Evolutionary conservation across 108 stramenopile species (phyloP).

Genomic region (Nitzschia sp.): DNA sequence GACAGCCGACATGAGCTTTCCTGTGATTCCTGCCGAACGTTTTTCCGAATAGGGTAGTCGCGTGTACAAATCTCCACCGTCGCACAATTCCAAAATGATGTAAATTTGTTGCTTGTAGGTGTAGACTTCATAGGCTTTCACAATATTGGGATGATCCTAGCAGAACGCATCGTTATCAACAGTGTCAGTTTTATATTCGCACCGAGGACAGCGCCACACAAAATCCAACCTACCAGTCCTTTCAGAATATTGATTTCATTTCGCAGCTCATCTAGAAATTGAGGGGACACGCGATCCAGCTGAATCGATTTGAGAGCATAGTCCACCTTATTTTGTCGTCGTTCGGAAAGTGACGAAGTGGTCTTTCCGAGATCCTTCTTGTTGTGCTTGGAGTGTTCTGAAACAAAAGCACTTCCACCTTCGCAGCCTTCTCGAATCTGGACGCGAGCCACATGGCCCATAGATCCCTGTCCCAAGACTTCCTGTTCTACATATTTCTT

Average conservation of each 20-base stretch:
- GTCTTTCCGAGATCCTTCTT: neutral
- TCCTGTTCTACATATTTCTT: slow-evolving; percentile 52
- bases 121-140: slow-evolving; percentile 87
- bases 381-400: neutral
- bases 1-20: slow-evolving; percentile 61
- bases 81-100: slow-evolving; percentile 81
- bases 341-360: neutral
- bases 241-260: slow-evolving; percentile 90
- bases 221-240: slow-evolving; percentile 24
- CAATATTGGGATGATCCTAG: slow-evolving; percentile 93
- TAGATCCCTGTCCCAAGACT: slow-evolving; percentile 74
- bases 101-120: slow-evolving; percentile 63
- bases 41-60: slow-evolving; percentile 68
- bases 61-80: slow-evolving; percentile 75
- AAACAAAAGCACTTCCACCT: slow-evolving; percentile 49
- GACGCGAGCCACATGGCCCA: slow-evolving; percentile 67
- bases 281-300: slow-evolving; percentile 52
- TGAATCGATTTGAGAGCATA: slow-evolving; percentile 75
- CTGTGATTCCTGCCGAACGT: slow-evolving; percentile 60
- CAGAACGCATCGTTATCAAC: neutral
- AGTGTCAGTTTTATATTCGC: neutral
- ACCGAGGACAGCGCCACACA: neutral
- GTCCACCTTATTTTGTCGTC: slow-evolving; percentile 16
- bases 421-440: slow-evolving; percentile 46
- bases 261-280: slow-evolving; percentile 74